A percentile compares a stretch with the other conserved stretches of the same genome.
Conservation (phyloP, 1,284 basidiomycete species). For the Leccinum subspadiceum region DNA sequence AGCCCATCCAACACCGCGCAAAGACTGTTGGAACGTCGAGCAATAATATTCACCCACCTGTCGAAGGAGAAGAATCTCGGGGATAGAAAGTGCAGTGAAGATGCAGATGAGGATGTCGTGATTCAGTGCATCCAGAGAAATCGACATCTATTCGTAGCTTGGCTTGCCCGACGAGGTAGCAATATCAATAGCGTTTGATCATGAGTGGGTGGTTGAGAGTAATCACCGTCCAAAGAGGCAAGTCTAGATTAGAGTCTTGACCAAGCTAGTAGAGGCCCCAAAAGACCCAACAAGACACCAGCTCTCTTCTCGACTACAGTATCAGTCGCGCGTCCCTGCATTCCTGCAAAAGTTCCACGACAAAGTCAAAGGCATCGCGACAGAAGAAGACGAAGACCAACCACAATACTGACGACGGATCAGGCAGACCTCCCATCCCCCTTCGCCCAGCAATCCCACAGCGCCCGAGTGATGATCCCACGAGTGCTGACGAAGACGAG, state of each 20-base stretch:
- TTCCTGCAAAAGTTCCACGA: conserved; percentile 64
- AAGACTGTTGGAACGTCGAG: neutral
- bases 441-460: conserved; percentile 68
- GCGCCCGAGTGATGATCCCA: conserved; percentile 68
- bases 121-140: conserved; percentile 28
- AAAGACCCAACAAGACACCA: conserved; percentile 67
- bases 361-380: conserved; percentile 50
- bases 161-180: neutral
- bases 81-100: conserved; percentile 44
- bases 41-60: conserved; percentile 36
- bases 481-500: conserved; percentile 72
- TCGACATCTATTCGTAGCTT: conserved; percentile 16
- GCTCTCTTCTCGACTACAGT: conserved; percentile 61
- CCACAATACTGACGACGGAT: conserved; percentile 51
- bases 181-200: neutral
- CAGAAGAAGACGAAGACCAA: conserved; percentile 37
- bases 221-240: conserved; percentile 19
- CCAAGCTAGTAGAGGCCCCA: conserved; percentile 41
- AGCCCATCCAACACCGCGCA: too few relatives aligned
- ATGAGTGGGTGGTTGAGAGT: neutral
- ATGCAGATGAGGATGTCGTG: conserved; percentile 53
- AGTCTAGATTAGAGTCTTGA: neutral
- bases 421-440: conserved; percentile 73
- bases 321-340: conserved; percentile 49
- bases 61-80: conserved; percentile 46